A percentile compares a stretch with the other conserved stretches of the same genome.
Evolutionary conservation across 179 eudicot genomes (phyloP).

Genomic region (Drosera spatulata): DNA sequence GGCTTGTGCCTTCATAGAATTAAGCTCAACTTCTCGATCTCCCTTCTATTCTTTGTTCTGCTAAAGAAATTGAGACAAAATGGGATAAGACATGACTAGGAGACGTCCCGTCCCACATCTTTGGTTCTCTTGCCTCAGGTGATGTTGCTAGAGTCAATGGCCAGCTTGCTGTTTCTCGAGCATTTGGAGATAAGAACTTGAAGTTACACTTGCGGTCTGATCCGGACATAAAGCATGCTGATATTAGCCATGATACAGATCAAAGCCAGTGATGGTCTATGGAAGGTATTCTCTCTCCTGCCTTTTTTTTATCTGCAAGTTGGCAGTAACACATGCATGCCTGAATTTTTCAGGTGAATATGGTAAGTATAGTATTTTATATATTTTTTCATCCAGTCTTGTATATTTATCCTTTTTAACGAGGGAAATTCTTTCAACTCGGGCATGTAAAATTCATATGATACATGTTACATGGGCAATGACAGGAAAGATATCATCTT

Average conservation of each 20-base stretch:
- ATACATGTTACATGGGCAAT: not conserved
- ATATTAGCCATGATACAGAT: conserved; percentile 15
- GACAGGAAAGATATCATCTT: conserved; percentile 7
- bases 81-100: too few species aligned
- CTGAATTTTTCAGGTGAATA: too few species aligned
- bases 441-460: too few species aligned
- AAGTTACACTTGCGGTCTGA: conserved; percentile 37
- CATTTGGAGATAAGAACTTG: conserved; percentile 40
- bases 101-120: too few species aligned
- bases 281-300: conserved; percentile 43
- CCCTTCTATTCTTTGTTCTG: not conserved
- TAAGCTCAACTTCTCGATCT: not conserved
- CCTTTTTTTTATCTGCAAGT: conserved; percentile 9
- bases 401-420: too few species aligned
- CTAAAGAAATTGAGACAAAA: too few species aligned
- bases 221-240: conserved; percentile 19
- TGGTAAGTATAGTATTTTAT: not conserved
- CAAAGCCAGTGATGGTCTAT: conserved; percentile 5
- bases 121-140: conserved; percentile 9
- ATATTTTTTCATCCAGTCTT: too few species aligned
- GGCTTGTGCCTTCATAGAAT: too few species aligned
- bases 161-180: conserved; percentile 42
- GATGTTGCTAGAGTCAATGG: conserved; percentile 44
- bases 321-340: too few species aligned
- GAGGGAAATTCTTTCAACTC: too few species aligned